Evolutionary conservation across 345 rosid genomes (phyloP).

Genomic region (Populus nigra): DNA sequence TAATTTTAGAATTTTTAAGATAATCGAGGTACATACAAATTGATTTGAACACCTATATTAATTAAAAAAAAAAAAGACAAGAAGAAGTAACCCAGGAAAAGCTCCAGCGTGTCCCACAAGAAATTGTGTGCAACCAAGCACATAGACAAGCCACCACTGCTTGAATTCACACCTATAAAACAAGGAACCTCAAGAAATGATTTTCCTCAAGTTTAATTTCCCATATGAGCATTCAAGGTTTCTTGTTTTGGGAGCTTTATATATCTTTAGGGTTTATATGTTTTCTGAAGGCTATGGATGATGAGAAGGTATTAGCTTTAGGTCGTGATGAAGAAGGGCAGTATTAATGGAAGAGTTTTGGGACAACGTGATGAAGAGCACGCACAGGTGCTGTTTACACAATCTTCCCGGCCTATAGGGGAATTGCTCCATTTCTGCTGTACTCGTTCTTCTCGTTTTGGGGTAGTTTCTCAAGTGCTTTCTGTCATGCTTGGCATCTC

Average conservation of each 20-base stretch:
- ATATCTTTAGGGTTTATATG: slow-evolving; percentile 51
- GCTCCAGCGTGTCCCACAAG: no score
- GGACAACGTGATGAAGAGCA: slow-evolving; percentile 95
- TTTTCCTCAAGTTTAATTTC: no score
- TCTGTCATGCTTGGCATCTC: slow-evolving; percentile 80
- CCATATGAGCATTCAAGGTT: slow-evolving; percentile 31
- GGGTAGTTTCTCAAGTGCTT: slow-evolving; percentile 76
- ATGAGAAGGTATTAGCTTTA: slow-evolving; percentile 63
- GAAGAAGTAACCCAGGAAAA: neutral
- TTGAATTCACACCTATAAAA: neutral
- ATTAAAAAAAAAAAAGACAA: neutral
- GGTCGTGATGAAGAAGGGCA: slow-evolving; percentile 73
- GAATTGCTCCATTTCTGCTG: slow-evolving; percentile 81
- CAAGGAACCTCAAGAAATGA: slow-evolving; percentile 5
- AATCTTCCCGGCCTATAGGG: slow-evolving; percentile 47
- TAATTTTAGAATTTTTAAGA: accelerated
- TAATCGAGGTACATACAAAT: no score
- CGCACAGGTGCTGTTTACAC: slow-evolving; percentile 88
- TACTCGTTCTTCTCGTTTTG: slow-evolving; percentile 57
- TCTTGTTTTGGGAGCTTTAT: slow-evolving; percentile 42
- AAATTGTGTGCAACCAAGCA: neutral
- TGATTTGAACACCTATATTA: no score
- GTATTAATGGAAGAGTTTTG: slow-evolving; percentile 83
- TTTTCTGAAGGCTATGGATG: slow-evolving; percentile 50
- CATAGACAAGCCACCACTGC: slow-evolving; percentile 10